phyloP scores from a whole-genome alignment of 257 asterid genomes.

The Solanum sitiens region DNA sequence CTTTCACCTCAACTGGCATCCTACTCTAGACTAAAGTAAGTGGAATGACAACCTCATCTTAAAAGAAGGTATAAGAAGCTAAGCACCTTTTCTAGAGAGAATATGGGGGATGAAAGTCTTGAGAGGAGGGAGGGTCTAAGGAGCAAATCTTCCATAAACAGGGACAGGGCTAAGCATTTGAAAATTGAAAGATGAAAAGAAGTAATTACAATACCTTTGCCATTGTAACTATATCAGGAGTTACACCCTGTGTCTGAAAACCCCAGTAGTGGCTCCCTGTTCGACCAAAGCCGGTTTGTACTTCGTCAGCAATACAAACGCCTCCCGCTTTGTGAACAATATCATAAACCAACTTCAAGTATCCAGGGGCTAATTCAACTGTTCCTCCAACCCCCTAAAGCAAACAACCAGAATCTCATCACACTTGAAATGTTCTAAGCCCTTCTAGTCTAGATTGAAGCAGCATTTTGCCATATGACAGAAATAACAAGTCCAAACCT shows the following conservation, averaged over 20 bases:
- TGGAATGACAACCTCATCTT: not conserved
- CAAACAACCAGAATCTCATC: conserved; percentile 10
- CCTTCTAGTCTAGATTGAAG: not conserved
- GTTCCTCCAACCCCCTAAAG: conserved; percentile 95
- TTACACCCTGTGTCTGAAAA: conserved; percentile 82
- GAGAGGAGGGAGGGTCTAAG: not conserved
- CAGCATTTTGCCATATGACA: not conserved
- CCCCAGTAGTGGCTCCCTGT: conserved; percentile 98
- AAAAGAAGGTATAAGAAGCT: not conserved
- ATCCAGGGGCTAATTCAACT: conserved; percentile 95
- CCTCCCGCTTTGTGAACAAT: conserved; percentile 87
- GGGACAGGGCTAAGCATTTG: not conserved
- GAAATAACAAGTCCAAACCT: conserved; percentile 31
- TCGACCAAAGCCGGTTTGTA: conserved; percentile 96
- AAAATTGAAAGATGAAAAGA: not conserved
- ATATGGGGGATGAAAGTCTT: not conserved
- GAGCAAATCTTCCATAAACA: not conserved
- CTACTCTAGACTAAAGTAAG: not conserved
- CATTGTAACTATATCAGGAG: conserved; percentile 97
- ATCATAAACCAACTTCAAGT: conserved; percentile 75
- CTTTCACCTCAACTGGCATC: not conserved
- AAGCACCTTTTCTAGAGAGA: not conserved
- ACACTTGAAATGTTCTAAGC: not conserved
- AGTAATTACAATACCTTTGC: conserved; percentile 56
- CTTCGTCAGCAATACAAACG: conserved; percentile 97